A percentile compares a stretch with the other conserved stretches of the same genome.
Conservation (phyloP, 108 stramenopile genomes). For the Nitzschia sp. region DNA sequence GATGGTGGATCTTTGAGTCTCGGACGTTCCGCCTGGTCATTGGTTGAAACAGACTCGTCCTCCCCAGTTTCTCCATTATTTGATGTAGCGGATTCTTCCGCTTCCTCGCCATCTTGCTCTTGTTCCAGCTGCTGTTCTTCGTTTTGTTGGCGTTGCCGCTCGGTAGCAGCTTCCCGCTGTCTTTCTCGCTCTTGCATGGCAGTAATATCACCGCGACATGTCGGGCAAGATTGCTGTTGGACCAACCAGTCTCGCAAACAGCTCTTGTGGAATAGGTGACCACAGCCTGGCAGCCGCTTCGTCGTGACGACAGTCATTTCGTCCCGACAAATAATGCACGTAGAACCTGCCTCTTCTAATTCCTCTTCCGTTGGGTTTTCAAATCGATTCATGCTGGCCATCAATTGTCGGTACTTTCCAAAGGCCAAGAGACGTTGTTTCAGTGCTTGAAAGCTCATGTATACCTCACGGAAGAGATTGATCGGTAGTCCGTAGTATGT, state of each 20-base stretch:
- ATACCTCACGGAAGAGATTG: slow-evolving; percentile 95
- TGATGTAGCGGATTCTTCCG: slow-evolving; percentile 1
- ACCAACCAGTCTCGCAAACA: slow-evolving; percentile 97
- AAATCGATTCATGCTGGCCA: slow-evolving; percentile 93
- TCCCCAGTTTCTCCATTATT: not conserved
- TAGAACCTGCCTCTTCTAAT: slow-evolving; percentile 78
- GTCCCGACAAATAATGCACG: slow-evolving; percentile 98
- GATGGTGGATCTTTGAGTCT: not conserved
- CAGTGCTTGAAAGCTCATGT: slow-evolving; percentile 78
- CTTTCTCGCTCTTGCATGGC: slow-evolving; percentile 59
- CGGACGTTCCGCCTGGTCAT: not conserved
- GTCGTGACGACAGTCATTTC: slow-evolving; percentile 85
- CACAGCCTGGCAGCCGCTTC: slow-evolving; percentile 91
- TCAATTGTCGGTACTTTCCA: slow-evolving; percentile 86
- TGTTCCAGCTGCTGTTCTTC: slow-evolving; percentile 12
- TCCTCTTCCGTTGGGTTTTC: slow-evolving; percentile 87
- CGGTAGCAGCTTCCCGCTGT: slow-evolving; percentile 3
- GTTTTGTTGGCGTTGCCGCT: slow-evolving; percentile 9
- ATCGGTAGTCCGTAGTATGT: slow-evolving; percentile 95
- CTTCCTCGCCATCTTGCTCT: slow-evolving; percentile 9
- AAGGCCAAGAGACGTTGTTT: slow-evolving; percentile 74
- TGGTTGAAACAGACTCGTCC: not conserved
- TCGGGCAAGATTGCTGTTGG: slow-evolving; percentile 97
- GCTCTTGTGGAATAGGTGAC: slow-evolving; percentile 80
- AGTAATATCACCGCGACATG: slow-evolving; percentile 92